phyloP scores from a whole-genome alignment of 2,329 filamentous ascomycete species.

The Epichloe amarillans region DNA sequence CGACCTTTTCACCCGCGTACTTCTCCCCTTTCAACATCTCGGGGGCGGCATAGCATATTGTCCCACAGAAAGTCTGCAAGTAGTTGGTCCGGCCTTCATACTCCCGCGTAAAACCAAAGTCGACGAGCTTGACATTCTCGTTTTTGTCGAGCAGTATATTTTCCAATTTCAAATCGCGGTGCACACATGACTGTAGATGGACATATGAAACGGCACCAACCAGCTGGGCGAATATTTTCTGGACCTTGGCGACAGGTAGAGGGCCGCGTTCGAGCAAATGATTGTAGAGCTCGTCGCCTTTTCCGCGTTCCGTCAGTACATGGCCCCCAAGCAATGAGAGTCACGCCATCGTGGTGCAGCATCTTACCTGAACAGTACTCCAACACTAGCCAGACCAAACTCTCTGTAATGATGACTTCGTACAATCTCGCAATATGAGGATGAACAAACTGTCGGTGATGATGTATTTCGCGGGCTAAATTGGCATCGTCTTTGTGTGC shows the following conservation, averaged over 20 bases:
- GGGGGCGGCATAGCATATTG: constrained; percentile 91
- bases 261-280: constrained; percentile 81
- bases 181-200: constrained; percentile 87
- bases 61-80: constrained; percentile 93
- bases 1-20: constrained; percentile 94
- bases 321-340: background rate
- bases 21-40: constrained; percentile 99
- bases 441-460: constrained; percentile 94
- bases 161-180: constrained; percentile 92
- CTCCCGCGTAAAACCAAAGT: constrained; percentile 96
- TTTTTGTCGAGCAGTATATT: constrained; percentile 84
- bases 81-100: constrained; percentile 94
- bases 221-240: constrained; percentile 91
- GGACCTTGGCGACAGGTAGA: constrained; percentile 72
- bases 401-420: constrained; percentile 95
- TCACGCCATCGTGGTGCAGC: background rate
- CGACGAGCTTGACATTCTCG: constrained; percentile 93
- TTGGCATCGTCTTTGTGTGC: constrained; percentile 94
- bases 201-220: constrained; percentile 93
- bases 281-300: constrained; percentile 94
- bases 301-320: background rate
- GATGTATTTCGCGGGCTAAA: constrained; percentile 92
- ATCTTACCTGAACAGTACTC: constrained; percentile 82
- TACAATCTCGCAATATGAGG: constrained; percentile 94
- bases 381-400: constrained; percentile 85